phyloP scores from a whole-genome alignment of 768 basidiomycete genomes.

The Termitomyces sp. region DNA sequence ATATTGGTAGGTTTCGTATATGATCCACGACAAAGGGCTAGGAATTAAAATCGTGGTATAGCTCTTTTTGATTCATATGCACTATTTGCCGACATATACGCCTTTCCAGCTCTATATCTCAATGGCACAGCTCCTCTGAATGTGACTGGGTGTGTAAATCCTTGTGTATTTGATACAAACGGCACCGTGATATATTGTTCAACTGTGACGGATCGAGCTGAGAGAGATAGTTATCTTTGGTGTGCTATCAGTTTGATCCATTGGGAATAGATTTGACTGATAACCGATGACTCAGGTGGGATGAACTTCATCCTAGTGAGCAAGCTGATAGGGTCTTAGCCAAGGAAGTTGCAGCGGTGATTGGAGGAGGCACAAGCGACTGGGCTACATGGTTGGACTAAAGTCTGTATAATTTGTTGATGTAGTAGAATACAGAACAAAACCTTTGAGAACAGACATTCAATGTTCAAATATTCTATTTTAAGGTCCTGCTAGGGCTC shows the following conservation, averaged over 20 bases:
- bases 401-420: background rate
- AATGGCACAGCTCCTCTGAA: slow-evolving; percentile 63
- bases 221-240: slow-evolving; percentile 46
- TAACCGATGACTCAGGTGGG: slow-evolving; percentile 20
- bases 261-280: background rate
- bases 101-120: slow-evolving; percentile 43
- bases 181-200: slow-evolving; percentile 9
- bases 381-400: slow-evolving; percentile 40
- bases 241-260: slow-evolving; percentile 14
- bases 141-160: slow-evolving; percentile 44
- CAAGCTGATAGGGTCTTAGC: slow-evolving; percentile 37
- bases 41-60: slow-evolving; percentile 14
- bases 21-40: background rate
- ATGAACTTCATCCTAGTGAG: slow-evolving; percentile 33
- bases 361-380: slow-evolving; percentile 28
- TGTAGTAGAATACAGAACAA: background rate
- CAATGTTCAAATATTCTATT: too few species aligned
- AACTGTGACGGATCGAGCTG: slow-evolving; percentile 20
- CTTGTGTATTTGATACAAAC: slow-evolving; percentile 36
- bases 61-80: slow-evolving; percentile 58
- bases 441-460: background rate
- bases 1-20: slow-evolving; percentile 39
- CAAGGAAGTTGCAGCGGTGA: slow-evolving; percentile 32
- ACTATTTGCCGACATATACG: slow-evolving; percentile 55
- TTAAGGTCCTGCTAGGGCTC: too few species aligned